Percentiles rank a stretch among this genome's conserved stretches.
Evolutionary conservation across 352 stramenopile species (phyloP).

Genomic region (Sclerospora graminicola): DNA sequence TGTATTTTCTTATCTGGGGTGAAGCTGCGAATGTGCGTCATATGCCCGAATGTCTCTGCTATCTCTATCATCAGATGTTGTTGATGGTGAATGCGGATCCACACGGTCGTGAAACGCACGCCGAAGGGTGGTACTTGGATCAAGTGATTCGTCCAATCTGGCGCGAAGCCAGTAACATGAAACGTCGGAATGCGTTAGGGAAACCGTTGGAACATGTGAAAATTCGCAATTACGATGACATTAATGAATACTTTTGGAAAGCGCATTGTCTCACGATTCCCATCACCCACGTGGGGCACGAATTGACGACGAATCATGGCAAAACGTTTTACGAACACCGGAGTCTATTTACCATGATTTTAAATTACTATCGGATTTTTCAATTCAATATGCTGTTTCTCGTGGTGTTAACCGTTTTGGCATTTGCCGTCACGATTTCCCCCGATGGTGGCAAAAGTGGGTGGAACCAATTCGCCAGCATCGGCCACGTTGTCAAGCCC

Average conservation of each 20-base stretch:
- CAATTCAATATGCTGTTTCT: constrained; percentile 78
- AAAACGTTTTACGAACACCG: constrained; percentile 80
- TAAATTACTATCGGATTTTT: constrained; percentile 81
- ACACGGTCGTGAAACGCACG: constrained; percentile 26
- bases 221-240: constrained; percentile 75
- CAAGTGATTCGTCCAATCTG: constrained; percentile 57
- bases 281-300: constrained; percentile 29
- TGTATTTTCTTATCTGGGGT: constrained; percentile 96
- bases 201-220: constrained; percentile 65
- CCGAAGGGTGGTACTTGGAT: constrained; percentile 47
- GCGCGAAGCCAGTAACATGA: constrained; percentile 65
- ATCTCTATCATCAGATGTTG: constrained; percentile 91
- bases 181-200: constrained; percentile 43
- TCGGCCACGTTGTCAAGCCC: constrained; percentile 46
- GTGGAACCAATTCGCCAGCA: constrained; percentile 38
- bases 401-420: constrained; percentile 35
- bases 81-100: constrained; percentile 37
- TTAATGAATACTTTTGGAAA: constrained; percentile 82
- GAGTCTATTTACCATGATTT: constrained; percentile 51
- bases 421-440: constrained; percentile 47
- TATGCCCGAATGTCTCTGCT: constrained; percentile 96
- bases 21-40: constrained; percentile 94
- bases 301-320: constrained; percentile 46
- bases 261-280: constrained; percentile 46
- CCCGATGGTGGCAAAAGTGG: constrained; percentile 42